These are phyloP conservation scores for Naganishia vaughanmartiniae DNA, from an alignment of 768 basidiomycete species.

Conservation along the genomic window DNA sequence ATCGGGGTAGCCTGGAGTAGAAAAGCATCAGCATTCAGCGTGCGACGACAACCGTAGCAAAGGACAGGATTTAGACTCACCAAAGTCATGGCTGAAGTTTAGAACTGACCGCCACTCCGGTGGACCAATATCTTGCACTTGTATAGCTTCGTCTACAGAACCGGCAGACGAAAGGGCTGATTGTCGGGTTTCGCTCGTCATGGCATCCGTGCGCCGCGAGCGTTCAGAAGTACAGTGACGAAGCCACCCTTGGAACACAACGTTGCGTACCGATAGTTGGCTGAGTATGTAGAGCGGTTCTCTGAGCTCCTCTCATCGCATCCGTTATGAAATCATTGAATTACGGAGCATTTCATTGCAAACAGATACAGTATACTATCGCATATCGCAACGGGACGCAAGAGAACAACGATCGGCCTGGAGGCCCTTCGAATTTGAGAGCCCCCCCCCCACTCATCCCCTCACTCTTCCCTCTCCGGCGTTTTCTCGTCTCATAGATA, in stretches of 20 bases:
- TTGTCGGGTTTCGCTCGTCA: background rate
- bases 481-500: no score
- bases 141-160: constrained; percentile 30
- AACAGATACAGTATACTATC: no score
- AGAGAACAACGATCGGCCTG: no score
- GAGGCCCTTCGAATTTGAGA: no score
- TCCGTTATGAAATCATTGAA: no score
- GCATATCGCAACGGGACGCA: no score
- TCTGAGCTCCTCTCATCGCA: no score
- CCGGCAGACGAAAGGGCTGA: background rate
- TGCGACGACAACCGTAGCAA: background rate
- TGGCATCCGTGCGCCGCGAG: background rate
- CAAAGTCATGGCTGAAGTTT: constrained; percentile 42
- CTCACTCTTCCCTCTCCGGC: no score
- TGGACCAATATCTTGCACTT: constrained; percentile 43
- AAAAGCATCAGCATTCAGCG: background rate
- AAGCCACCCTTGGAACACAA: background rate
- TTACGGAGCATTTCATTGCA: no score
- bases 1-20: constrained; percentile 45
- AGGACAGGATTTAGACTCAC: constrained; percentile 33
- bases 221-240: background rate
- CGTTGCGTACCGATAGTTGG: no score
- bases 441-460: no score
- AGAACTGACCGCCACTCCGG: constrained; percentile 47
- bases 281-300: no score